Evolutionary conservation across 192 early-diverging fungal species (phyloP), one percentile per base, ranked within the genome.

Genomic region (Haplosporangium gracile): DNA sequence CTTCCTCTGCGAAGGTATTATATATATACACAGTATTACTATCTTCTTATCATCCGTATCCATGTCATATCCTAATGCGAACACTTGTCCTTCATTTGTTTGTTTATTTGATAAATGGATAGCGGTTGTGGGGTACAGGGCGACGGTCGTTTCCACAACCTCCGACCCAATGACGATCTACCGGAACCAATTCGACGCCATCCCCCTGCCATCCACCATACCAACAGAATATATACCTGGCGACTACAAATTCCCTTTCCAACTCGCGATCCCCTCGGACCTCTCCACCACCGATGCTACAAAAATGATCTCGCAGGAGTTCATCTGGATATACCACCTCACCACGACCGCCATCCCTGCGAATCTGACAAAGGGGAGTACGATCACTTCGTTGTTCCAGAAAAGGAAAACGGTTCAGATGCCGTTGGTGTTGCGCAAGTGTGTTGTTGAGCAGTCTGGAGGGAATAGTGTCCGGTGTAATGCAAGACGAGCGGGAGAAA

Each of bases 161-260:
- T 45, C 42, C 24, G 71, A 72, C 10, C 71, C 71, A 2, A 49
- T 72, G 11, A 34, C 60, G 26, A 65, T 72, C 26, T 72, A 72
- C 43, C 42, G 42, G 43, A 49, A 8, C 71, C 40, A 45, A 49
- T 72, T 72, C 71, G 40, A 45, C 24, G 71, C 45, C 10, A 49
- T 72, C 26, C n/a, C 39, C 26, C 2, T 4, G 4, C 15, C 71
- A 5, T 45, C 71, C 18, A 13, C 71, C 3, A 22, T 68, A 11
- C 51, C 73, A 57, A 75, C 51, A 5, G 51, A 47, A 7, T 75
- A 51, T 22, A 15, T 16, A 22, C 73, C 73, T 2, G 76, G 76
- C 4, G 68, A 68, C 26, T 77, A 77, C 63, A 34, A 43, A 32
- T 77, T 77, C 68, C 60, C 76, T 2, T 77, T 77, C 34, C 32